Conservation (phyloP, 2,329 filamentous ascomycete species). For the Phialophora chinensis region DNA sequence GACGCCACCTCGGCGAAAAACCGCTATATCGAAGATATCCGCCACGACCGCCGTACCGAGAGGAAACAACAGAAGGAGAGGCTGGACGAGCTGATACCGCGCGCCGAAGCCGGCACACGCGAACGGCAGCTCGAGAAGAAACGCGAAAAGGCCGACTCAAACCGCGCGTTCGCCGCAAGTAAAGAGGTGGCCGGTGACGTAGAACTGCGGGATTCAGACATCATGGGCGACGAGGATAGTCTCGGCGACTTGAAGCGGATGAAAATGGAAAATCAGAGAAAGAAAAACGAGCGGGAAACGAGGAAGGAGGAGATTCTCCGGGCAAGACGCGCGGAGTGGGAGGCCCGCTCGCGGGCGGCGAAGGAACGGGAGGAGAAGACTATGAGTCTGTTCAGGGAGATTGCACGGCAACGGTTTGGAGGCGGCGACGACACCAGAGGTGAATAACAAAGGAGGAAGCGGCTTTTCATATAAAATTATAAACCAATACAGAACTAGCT, state of each 20-base stretch:
- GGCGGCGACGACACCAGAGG: slow-evolving; percentile 22
- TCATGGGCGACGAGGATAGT: slow-evolving; percentile 70
- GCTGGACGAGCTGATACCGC: slow-evolving; percentile 80
- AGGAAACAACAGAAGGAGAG: slow-evolving; percentile 71
- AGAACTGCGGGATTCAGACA: slow-evolving; percentile 72
- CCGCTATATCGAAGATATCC: slow-evolving; percentile 59
- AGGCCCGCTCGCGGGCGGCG: slow-evolving; percentile 73
- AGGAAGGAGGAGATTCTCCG: slow-evolving; percentile 79
- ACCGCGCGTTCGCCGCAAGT: slow-evolving; percentile 71
- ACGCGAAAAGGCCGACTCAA: slow-evolving; percentile 71
- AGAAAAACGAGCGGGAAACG: slow-evolving; percentile 84
- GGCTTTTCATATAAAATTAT: slow-evolving; percentile 7
- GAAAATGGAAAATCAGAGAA: slow-evolving; percentile 69
- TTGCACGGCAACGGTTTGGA: slow-evolving; percentile 82
- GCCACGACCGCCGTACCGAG: slow-evolving; percentile 67
- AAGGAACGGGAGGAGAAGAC: slow-evolving; percentile 81
- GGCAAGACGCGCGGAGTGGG: slow-evolving; percentile 77
- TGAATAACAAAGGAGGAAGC: not conserved
- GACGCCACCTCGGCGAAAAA: slow-evolving; percentile 58
- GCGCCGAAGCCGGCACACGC: slow-evolving; percentile 79
- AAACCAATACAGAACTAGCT: slow-evolving; percentile 24
- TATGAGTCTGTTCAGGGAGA: slow-evolving; percentile 76
- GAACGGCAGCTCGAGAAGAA: slow-evolving; percentile 89
- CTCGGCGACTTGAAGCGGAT: slow-evolving; percentile 69
- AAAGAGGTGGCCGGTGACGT: slow-evolving; percentile 54